These are phyloP conservation scores for Dovyalis caffra DNA, from an alignment of 345 rosid genomes.

Conservation along the genomic window DNA sequence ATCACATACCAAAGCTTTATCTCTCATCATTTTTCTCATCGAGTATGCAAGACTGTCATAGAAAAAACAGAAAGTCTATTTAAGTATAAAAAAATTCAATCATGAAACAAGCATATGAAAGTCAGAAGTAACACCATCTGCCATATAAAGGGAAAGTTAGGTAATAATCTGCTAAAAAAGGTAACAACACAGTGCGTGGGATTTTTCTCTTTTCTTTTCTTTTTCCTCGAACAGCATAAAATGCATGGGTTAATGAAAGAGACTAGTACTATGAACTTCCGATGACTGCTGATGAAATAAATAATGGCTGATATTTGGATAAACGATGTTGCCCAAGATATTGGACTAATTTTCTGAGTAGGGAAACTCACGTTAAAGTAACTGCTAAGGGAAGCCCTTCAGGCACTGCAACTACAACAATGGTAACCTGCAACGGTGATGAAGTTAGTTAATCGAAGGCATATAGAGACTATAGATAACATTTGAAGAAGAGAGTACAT, in stretches of 20 bases:
- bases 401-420: conserved; percentile 99
- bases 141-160: neutral
- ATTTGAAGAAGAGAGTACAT: conserved; percentile 26
- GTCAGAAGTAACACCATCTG: neutral
- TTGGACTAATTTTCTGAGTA: neutral
- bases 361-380: conserved; percentile 86
- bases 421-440: conserved; percentile 63
- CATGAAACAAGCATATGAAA: neutral
- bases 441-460: neutral
- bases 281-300: neutral
- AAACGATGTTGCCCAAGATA: neutral
- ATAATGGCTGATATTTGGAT: neutral
- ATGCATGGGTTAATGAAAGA: neutral
- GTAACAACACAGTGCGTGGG: neutral
- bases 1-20: conserved; percentile 83
- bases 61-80: neutral
- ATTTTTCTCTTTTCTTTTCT: neutral
- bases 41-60: conserved; percentile 87
- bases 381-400: conserved; percentile 99
- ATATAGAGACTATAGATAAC: neutral
- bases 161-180: neutral
- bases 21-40: conserved; percentile 99
- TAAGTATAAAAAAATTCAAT: neutral
- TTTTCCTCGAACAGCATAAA: neutral
- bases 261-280: neutral